These are phyloP conservation scores for Gelatoporia subvermispora DNA, from an alignment of 768 basidiomycete genomes.

Conservation along the genomic window DNA sequence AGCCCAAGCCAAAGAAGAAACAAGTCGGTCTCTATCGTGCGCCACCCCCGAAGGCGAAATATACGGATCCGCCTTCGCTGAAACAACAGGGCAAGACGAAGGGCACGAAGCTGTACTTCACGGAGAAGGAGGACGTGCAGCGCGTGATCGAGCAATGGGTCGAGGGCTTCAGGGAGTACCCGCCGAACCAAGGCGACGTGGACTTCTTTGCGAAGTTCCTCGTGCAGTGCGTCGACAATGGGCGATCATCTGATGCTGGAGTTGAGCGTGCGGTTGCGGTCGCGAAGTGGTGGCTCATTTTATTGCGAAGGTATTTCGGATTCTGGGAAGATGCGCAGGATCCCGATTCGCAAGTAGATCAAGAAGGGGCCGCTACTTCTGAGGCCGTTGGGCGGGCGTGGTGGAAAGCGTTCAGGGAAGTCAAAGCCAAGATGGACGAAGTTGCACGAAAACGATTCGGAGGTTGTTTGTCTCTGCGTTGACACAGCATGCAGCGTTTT, in stretches of 20 bases:
- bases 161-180: constrained; percentile 47
- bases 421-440: constrained; percentile 64
- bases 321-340: constrained; percentile 40
- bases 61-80: constrained; percentile 44
- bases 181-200: constrained; percentile 72
- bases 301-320: constrained; percentile 63
- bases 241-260: constrained; percentile 52
- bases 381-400: constrained; percentile 58
- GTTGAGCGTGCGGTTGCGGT: constrained; percentile 66
- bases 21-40: constrained; percentile 36
- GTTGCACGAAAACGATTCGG: constrained; percentile 67
- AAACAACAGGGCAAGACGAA: constrained; percentile 49
- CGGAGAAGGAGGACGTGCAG: constrained; percentile 70
- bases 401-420: constrained; percentile 76
- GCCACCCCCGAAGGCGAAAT: constrained; percentile 54
- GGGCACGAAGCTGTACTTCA: constrained; percentile 53
- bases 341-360: constrained; percentile 22
- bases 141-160: constrained; percentile 75
- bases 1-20: constrained; percentile 35
- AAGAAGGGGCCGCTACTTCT: constrained; percentile 29
- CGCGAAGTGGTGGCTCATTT: constrained; percentile 77
- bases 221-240: constrained; percentile 58
- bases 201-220: constrained; percentile 72
- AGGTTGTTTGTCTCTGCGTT: constrained; percentile 60
- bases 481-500: too few species aligned